Percentiles rank a stretch among this genome's conserved stretches.
These are phyloP conservation scores for Leccinum pallidistipes DNA, from an alignment of 1,284 basidiomycete genomes.

Conservation along the genomic window DNA sequence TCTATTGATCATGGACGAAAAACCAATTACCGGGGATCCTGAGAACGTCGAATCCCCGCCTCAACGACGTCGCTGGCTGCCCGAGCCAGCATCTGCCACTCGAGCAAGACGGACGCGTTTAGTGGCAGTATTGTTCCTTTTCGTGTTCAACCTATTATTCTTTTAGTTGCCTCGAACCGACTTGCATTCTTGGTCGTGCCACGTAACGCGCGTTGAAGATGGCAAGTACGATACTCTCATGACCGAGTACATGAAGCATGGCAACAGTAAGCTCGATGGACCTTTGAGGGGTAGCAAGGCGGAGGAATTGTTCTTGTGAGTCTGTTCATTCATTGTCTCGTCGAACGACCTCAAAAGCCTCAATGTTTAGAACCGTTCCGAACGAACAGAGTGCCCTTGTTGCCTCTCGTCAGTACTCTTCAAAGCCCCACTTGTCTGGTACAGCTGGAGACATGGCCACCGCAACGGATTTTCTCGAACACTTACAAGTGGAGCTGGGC, in stretches of 20 bases:
- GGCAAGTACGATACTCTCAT: neutral
- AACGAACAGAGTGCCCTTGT: slow-evolving; percentile 34
- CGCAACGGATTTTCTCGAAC: slow-evolving; percentile 49
- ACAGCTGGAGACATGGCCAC: slow-evolving; percentile 49
- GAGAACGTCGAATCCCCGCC: neutral
- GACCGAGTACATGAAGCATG: neutral
- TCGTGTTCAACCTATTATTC: neutral
- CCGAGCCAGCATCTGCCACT: too few relatives aligned
- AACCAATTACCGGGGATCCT: neutral
- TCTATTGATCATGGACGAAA: neutral
- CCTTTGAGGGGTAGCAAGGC: neutral
- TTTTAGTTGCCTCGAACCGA: neutral
- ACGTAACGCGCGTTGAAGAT: neutral
- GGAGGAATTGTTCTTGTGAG: neutral
- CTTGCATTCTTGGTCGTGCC: neutral
- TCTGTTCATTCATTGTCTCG: neutral
- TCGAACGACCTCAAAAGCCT: neutral
- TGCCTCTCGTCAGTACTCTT: slow-evolving; percentile 46
- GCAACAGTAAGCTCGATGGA: neutral
- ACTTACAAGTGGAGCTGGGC: slow-evolving; percentile 48
- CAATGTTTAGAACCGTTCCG: neutral
- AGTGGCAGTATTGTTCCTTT: neutral
- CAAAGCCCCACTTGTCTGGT: slow-evolving; percentile 54
- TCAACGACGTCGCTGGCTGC: neutral
- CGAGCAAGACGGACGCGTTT: neutral